phyloP scores from a whole-genome alignment of 2,329 filamentous ascomycete species.

The Ophiosphaerella herpotricha region DNA sequence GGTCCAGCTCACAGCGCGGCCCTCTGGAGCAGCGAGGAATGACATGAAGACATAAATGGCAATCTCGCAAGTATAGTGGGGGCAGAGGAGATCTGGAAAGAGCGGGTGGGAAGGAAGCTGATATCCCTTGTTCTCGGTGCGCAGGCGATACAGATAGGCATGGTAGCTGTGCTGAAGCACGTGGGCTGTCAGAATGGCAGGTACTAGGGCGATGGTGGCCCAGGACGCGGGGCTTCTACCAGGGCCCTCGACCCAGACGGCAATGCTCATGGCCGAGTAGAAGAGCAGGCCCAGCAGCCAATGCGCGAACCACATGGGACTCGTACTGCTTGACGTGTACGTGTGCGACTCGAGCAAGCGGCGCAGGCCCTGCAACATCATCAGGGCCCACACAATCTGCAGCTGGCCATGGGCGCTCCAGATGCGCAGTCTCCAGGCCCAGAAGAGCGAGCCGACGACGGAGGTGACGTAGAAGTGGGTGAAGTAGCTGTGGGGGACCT shows the following conservation, averaged over 20 bases:
- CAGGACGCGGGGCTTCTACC: constrained; percentile 39
- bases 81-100: constrained; percentile 76
- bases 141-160: constrained; percentile 51
- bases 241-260: constrained; percentile 83
- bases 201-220: constrained; percentile 58
- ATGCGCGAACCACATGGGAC: constrained; percentile 83
- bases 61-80: constrained; percentile 91
- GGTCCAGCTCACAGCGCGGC: constrained; percentile 70
- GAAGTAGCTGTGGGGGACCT: constrained; percentile 89
- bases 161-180: constrained; percentile 70
- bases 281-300: constrained; percentile 79
- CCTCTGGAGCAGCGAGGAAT: constrained; percentile 71
- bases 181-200: constrained; percentile 72
- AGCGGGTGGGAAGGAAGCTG: constrained; percentile 74
- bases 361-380: constrained; percentile 74
- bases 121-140: constrained; percentile 64
- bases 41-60: constrained; percentile 80
- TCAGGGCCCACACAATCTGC: constrained; percentile 69
- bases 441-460: constrained; percentile 71
- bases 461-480: constrained; percentile 82
- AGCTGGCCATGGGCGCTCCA: constrained; percentile 58
- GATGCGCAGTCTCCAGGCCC: constrained; percentile 67
- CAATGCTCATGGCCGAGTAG: constrained; percentile 73
- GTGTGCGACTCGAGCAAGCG: constrained; percentile 75
- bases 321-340: constrained; percentile 70